Percentiles rank a stretch among this genome's conserved stretches.
Evolutionary conservation across 2,329 filamentous ascomycete species (phyloP).

Genomic region (Calycina herbarum): DNA sequence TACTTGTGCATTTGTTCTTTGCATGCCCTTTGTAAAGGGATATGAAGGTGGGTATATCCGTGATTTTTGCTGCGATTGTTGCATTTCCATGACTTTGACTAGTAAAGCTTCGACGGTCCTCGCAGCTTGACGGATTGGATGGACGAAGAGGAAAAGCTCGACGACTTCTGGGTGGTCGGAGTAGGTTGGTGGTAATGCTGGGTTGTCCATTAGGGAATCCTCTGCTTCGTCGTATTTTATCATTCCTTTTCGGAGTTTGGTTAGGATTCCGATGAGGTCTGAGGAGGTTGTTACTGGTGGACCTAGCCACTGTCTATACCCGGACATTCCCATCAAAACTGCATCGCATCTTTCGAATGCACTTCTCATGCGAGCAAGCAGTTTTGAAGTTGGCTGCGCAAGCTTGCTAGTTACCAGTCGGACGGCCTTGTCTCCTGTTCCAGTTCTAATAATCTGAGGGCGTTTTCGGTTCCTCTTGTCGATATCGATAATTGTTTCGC

Average conservation of each 20-base stretch:
- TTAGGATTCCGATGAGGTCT: conserved; percentile 43
- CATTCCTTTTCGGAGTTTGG: conserved; percentile 45
- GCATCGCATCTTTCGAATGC: conserved; percentile 50
- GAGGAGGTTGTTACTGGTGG: conserved; percentile 45
- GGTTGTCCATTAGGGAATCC: conserved; percentile 47
- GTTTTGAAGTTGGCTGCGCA: conserved; percentile 47
- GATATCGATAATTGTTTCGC: conserved; percentile 41
- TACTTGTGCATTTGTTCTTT: conserved; percentile 56
- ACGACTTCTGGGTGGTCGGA: conserved; percentile 51
- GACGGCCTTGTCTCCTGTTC: conserved; percentile 35
- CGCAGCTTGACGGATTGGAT: conserved; percentile 54
- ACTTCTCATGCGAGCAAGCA: conserved; percentile 49
- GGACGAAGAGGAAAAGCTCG: conserved; percentile 55
- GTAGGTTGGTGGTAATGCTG: conserved; percentile 47
- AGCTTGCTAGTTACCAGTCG: conserved; percentile 40
- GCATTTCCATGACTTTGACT: conserved; percentile 49
- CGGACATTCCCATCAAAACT: conserved; percentile 54
- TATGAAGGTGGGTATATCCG: conserved; percentile 53
- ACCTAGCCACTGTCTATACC: conserved; percentile 49
- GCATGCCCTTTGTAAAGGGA: conserved; percentile 52
- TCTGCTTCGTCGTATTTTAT: conserved; percentile 50
- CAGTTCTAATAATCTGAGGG: conserved; percentile 30
- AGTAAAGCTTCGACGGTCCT: conserved; percentile 48
- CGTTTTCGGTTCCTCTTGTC: conserved; percentile 30
- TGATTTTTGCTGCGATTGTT: conserved; percentile 43